A percentile compares a stretch with the other conserved stretches of the same genome.
phyloP scores from a whole-genome alignment of 495 filamentous ascomycete genomes.

The Pyrenopolyporus hunteri region DNA sequence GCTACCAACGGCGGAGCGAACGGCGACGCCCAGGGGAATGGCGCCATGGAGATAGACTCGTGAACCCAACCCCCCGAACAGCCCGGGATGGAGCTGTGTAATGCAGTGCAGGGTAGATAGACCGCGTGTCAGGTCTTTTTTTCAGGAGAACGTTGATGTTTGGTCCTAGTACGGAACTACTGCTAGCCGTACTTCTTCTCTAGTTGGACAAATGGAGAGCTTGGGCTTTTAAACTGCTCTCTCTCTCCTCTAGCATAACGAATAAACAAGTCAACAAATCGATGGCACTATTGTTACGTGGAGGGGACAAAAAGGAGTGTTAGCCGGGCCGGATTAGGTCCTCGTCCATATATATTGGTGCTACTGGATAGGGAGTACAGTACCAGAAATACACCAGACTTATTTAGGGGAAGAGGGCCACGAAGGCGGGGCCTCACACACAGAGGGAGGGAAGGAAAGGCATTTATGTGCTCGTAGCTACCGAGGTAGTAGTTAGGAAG shows the following conservation, averaged over 20 bases:
- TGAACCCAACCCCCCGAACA: no score
- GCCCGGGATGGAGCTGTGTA: no score
- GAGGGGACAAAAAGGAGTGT: conserved; percentile 17
- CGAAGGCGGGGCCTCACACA: no score
- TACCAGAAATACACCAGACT: background rate
- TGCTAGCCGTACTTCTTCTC: no score
- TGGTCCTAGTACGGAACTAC: no score
- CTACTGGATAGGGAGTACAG: conserved; percentile 17
- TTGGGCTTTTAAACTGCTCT: background rate
- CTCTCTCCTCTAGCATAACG: background rate
- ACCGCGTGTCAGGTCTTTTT: background rate
- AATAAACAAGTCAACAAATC: no score
- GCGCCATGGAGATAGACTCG: conserved; percentile 50
- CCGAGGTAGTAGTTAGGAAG: background rate
- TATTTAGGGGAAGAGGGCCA: no score
- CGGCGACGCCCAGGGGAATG: conserved; percentile 16
- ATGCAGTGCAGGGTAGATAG: background rate
- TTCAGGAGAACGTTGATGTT: no score
- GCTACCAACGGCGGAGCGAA: conserved; percentile 20
- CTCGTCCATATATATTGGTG: background rate
- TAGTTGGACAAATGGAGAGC: no score
- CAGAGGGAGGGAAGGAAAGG: no score
- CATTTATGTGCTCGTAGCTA: no score
- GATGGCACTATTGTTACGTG: background rate
- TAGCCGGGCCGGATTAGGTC: conserved; percentile 6